Evolutionary conservation across 176 grass and related monocot species (phyloP), one percentile per base, ranked within the genome.

Genomic region (Oryza meyeriana): DNA sequence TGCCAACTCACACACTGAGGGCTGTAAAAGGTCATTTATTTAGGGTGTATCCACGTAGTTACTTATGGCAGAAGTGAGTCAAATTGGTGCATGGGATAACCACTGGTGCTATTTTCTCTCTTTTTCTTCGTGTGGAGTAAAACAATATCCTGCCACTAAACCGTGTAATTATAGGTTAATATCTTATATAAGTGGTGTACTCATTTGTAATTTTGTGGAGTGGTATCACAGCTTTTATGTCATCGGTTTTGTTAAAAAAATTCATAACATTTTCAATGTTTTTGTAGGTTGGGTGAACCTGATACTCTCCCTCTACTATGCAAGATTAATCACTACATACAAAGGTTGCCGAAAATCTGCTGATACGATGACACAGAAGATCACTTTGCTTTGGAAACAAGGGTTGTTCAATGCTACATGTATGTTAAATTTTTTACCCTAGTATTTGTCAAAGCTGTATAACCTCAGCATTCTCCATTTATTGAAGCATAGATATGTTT

Each of bases 31-130:
- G 6, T 2, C 48, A 1, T 6, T 71, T 59, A 58, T 0, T 41
- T 10, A 6, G 5, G 12, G 27, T 18, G 61, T 34, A 31, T 26
- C 8, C 68, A 41, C 0, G 6, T 24, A 61, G 26, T 61, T 44
- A n/a, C 12, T 62, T 8, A 24, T 18, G 48, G 13, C 10, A 31
- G 17, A 40, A 39, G 41, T 41, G 2, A 0, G 18, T 48, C 12
- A 72, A 24, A 50, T 40, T 81, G n/a, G 20, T 32, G 52, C 26
- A 71, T 24, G 18, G 24, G 52, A 81, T 72, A 81, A 72, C 30
- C 50, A 42, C 11, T 61, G 2, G 17, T 31, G 26, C 16, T 58
- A 13, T 62, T 29, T 20, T 18, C 44, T 44, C 4, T 12, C 8
- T 69, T 38, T 17, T 38, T 28, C 22, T 7, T 25, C 11, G 4